Percentiles rank a stretch among this genome's conserved stretches.
Conservation (phyloP, 2,329 filamentous ascomycete genomes). For the Cladosporium sp. region DNA sequence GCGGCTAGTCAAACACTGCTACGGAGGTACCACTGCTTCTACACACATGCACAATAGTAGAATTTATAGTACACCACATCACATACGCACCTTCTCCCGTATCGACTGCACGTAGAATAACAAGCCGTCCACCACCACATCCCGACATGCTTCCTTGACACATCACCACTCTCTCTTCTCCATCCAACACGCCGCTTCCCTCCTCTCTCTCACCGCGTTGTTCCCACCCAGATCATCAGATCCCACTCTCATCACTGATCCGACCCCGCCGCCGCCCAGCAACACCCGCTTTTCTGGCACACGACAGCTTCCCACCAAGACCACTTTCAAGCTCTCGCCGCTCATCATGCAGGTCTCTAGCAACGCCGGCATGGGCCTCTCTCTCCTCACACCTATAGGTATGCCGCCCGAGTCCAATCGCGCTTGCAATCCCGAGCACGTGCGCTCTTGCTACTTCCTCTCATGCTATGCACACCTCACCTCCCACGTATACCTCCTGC, state of each 20-base stretch:
- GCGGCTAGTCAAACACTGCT: too few species aligned
- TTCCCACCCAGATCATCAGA: not conserved
- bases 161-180: not conserved
- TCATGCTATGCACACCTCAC: not conserved
- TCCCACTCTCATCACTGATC: not conserved
- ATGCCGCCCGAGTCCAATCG: slow-evolving; percentile 23
- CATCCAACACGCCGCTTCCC: not conserved
- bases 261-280: not conserved
- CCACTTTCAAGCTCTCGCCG: not conserved
- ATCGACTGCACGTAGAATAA: too few species aligned
- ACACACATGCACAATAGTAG: too few species aligned
- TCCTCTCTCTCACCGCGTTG: not conserved
- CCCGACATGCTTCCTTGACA: too few species aligned
- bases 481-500: too few species aligned
- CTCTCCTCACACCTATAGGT: slow-evolving; percentile 31
- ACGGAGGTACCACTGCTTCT: too few species aligned
- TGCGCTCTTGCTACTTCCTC: slow-evolving; percentile 17
- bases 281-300: not conserved
- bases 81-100: too few species aligned
- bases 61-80: too few species aligned
- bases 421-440: slow-evolving; percentile 16
- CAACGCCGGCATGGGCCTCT: slow-evolving; percentile 18
- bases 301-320: not conserved
- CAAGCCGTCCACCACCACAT: too few species aligned
- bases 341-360: slow-evolving; percentile 18